A percentile compares a stretch with the other conserved stretches of the same genome.
phyloP scores from a whole-genome alignment of 805 yeast genomes.

The Yarrowia osloensis region DNA sequence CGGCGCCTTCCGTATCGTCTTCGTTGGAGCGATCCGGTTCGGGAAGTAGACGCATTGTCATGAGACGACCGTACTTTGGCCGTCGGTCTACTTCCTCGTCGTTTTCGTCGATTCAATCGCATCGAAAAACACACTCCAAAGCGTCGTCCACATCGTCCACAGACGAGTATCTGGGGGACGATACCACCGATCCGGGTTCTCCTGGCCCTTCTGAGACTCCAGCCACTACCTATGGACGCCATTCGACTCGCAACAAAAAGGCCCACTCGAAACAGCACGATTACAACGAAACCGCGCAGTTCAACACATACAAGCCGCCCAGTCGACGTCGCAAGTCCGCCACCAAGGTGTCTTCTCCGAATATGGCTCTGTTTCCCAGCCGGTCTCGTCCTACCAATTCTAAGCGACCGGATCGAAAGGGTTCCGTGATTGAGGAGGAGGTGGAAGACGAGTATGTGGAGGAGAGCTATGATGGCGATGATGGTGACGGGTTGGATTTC shows the following conservation, averaged over 20 bases:
- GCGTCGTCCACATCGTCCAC: conserved; percentile 36
- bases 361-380: conserved; percentile 19
- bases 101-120: conserved; percentile 36
- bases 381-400: conserved; percentile 1
- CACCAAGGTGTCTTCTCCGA: neutral
- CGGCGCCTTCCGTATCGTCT: conserved; percentile 36
- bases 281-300: conserved; percentile 36
- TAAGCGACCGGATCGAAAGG: conserved; percentile 22
- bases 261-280: conserved; percentile 40
- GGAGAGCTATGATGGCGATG: conserved; percentile 16
- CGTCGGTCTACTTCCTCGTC: conserved; percentile 39
- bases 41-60: conserved; percentile 9
- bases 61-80: conserved; percentile 33
- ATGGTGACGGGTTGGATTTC: conserved; percentile 11
- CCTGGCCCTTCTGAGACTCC: conserved; percentile 7
- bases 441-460: conserved; percentile 21
- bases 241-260: conserved; percentile 1
- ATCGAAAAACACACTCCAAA: conserved; percentile 35
- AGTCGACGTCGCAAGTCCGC: conserved; percentile 16
- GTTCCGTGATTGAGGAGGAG: conserved; percentile 27
- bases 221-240: neutral
- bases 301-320: conserved; percentile 34
- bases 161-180: conserved; percentile 15
- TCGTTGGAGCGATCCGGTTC: conserved; percentile 32
- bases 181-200: neutral